Percentiles rank a stretch among this genome's conserved stretches.
These are phyloP conservation scores for Corchorus olitorius DNA, from an alignment of 345 rosid species.

Conservation along the genomic window DNA sequence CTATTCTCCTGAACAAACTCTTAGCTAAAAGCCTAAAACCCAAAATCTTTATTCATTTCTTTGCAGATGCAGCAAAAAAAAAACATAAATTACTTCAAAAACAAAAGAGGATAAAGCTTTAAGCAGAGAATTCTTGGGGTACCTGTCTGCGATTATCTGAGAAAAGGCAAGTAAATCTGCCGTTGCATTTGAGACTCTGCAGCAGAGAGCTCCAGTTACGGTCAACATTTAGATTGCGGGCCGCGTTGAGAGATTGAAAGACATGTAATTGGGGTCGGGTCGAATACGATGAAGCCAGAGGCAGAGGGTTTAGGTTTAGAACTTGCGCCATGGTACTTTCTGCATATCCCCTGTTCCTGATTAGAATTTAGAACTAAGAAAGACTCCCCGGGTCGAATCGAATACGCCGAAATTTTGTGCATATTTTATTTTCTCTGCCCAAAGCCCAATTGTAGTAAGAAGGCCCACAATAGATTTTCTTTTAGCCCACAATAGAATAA, in stretches of 20 bases:
- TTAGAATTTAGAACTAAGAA: too few species aligned
- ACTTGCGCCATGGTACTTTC: constrained; percentile 46
- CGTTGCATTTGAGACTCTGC: constrained; percentile 47
- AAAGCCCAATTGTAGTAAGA: neutral
- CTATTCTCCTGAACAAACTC: neutral
- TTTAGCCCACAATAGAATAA: too few species aligned
- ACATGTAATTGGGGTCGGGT: constrained; percentile 26
- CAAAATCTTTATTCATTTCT: neutral
- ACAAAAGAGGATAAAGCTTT: neutral
- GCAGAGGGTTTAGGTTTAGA: constrained; percentile 39
- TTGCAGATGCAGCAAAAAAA: neutral
- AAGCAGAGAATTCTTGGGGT: neutral
- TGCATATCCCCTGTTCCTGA: constrained; percentile 8
- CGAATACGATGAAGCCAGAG: constrained; percentile 27
- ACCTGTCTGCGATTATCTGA: constrained; percentile 72
- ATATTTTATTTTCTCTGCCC: neutral
- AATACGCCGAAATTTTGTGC: too few species aligned
- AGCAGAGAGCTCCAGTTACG: constrained; percentile 43
- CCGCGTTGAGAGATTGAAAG: constrained; percentile 11
- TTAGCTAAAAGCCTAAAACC: neutral
- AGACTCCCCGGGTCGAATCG: neutral
- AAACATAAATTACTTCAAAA: neutral
- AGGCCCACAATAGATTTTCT: too few species aligned
- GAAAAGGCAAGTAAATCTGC: constrained; percentile 71
- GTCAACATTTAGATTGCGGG: constrained; percentile 23